Conservation (phyloP, 768 basidiomycete species). For the Leccinum fibrillosum region DNA sequence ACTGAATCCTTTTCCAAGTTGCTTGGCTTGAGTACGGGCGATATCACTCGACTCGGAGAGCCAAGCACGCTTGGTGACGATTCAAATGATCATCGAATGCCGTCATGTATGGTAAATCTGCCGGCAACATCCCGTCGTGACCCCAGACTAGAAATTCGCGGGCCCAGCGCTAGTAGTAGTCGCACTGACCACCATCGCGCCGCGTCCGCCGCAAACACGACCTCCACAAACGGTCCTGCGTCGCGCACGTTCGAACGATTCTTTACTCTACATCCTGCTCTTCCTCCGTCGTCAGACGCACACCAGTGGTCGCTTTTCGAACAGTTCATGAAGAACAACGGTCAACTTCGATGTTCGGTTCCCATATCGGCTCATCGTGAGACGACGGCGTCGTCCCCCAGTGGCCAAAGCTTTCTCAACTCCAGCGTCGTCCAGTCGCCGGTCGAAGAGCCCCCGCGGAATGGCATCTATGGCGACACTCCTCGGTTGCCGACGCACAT, state of each 20-base stretch:
- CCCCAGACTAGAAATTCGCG: not conserved
- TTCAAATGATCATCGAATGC: constrained; percentile 2
- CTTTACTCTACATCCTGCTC: constrained; percentile 2
- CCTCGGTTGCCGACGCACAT: not conserved
- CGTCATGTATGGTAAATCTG: constrained; percentile 12
- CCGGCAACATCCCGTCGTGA: not conserved
- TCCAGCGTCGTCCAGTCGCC: constrained; percentile 3
- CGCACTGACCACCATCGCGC: not conserved
- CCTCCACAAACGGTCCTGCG: constrained; percentile 9
- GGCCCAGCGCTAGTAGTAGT: not conserved
- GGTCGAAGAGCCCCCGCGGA: not conserved
- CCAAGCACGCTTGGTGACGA: not conserved
- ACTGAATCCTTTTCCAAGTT: not conserved
- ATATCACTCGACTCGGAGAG: not conserved
- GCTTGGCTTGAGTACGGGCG: not conserved
- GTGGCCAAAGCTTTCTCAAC: not conserved
- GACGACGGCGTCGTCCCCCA: not conserved
- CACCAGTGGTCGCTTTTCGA: constrained; percentile 64
- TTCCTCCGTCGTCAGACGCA: constrained; percentile 19
- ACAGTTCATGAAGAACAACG: constrained; percentile 69
- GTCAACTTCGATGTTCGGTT: constrained; percentile 31
- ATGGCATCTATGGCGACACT: not conserved
- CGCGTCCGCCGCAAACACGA: not conserved
- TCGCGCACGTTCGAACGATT: constrained; percentile 12
- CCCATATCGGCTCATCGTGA: not conserved